Conservation (phyloP, 441 rosid genomes). For the Eruca vesicaria region DNA sequence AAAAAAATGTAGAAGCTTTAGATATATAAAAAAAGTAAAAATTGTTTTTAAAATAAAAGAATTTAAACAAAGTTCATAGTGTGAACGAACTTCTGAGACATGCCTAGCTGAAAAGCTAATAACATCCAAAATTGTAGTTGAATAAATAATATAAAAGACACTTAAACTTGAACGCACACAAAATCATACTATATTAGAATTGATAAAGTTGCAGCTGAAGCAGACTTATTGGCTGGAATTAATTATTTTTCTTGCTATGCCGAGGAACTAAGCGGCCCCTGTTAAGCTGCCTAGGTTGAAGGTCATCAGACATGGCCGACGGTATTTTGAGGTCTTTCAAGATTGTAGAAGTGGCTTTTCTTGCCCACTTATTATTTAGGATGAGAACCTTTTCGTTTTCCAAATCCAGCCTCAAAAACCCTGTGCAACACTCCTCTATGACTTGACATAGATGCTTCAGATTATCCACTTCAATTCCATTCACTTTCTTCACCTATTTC, state of each 20-base stretch:
- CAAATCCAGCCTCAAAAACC: slow-evolving; percentile 56
- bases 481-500: slow-evolving; percentile 54
- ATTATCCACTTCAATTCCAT: slow-evolving; percentile 9
- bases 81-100: too few species aligned
- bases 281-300: neutral
- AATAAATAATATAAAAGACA: neutral
- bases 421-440: slow-evolving; percentile 45
- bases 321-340: slow-evolving; percentile 25
- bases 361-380: neutral
- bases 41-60: too few species aligned
- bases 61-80: too few species aligned
- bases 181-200: neutral
- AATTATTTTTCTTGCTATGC: neutral
- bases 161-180: neutral
- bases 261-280: neutral
- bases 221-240: neutral
- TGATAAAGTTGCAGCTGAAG: neutral
- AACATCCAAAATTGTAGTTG: too few species aligned
- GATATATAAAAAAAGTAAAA: too few species aligned
- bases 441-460: slow-evolving; percentile 1
- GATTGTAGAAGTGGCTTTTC: neutral
- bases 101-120: neutral
- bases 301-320: slow-evolving; percentile 51
- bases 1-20: too few species aligned
- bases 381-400: slow-evolving; percentile 60